Evolutionary conservation across 2,329 filamentous ascomycete species (phyloP).

Genomic region (Penicillium sp.): DNA sequence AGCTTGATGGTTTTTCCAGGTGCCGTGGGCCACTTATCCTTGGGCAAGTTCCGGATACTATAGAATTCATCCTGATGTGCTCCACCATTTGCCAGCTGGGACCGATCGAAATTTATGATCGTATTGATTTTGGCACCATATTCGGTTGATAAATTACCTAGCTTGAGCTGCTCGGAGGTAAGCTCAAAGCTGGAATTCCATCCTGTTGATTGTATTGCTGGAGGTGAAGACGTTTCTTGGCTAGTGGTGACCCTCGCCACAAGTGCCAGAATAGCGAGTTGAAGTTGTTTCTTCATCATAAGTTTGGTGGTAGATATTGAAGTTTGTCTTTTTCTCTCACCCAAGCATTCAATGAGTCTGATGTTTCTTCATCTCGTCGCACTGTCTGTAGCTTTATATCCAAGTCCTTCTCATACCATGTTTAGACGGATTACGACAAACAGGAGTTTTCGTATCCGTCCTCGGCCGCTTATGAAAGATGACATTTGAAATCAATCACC

Average conservation of each 20-base stretch:
- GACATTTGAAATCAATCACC: no score
- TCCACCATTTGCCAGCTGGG: conserved; percentile 24
- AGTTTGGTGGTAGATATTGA: background rate
- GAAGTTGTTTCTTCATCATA: background rate
- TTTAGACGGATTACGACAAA: background rate
- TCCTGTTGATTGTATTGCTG: conserved; percentile 1
- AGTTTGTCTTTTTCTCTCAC: background rate
- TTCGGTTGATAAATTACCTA: background rate
- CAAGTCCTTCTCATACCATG: background rate
- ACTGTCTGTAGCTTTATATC: background rate
- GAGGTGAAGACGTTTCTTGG: background rate
- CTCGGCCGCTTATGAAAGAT: no score
- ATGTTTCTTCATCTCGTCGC: no score
- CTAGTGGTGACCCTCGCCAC: background rate
- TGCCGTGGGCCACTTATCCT: conserved; percentile 10
- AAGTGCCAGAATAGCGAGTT: background rate
- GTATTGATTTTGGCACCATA: background rate
- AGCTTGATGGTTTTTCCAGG: conserved; percentile 18
- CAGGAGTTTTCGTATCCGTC: no score
- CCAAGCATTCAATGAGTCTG: no score
- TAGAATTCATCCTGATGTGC: conserved; percentile 22
- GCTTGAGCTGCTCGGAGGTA: background rate
- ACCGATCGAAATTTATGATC: conserved; percentile 18
- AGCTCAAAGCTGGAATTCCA: conserved; percentile 3
- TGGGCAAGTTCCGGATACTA: conserved; percentile 8